These are phyloP conservation scores for Neurospora sp. DNA, from an alignment of 495 filamentous ascomycete genomes.

Conservation along the genomic window DNA sequence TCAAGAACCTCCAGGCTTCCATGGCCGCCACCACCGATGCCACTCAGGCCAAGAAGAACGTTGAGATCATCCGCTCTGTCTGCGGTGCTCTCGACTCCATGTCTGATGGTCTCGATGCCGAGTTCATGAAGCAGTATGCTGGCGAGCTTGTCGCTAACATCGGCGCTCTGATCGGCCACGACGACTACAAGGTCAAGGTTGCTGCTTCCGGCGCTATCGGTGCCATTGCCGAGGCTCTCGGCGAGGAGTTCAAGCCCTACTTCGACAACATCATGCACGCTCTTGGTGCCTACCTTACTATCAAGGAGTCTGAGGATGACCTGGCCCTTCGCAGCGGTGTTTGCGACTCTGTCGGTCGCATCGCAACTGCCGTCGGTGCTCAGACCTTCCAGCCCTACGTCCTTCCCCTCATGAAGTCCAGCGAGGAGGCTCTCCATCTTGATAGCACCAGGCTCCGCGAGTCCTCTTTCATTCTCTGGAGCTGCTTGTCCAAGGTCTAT, in stretches of 20 bases:
- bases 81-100: conserved; percentile 89
- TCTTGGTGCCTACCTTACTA: conserved; percentile 67
- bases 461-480: conserved; percentile 95
- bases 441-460: conserved; percentile 84
- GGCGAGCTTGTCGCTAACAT: conserved; percentile 73
- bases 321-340: conserved; percentile 82
- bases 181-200: conserved; percentile 82
- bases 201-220: conserved; percentile 83
- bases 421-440: conserved; percentile 83
- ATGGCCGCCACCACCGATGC: conserved; percentile 36
- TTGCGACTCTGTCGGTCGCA: conserved; percentile 83
- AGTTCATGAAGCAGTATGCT: conserved; percentile 72
- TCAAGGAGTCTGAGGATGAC: conserved; percentile 84
- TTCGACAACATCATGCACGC: conserved; percentile 81
- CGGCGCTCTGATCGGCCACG: conserved; percentile 66
- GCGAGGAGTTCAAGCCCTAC: conserved; percentile 77
- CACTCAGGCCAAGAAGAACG: conserved; percentile 55
- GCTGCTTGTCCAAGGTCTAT: conserved; percentile 88
- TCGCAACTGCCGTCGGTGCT: conserved; percentile 79
- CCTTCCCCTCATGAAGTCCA: conserved; percentile 74
- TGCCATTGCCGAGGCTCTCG: conserved; percentile 74
- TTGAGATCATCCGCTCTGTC: conserved; percentile 77
- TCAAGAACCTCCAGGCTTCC: conserved; percentile 80
- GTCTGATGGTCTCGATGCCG: conserved; percentile 77
- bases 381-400: conserved; percentile 86